A percentile compares a stretch with the other conserved stretches of the same genome.
These are phyloP conservation scores for Ocimum tenuiflorum DNA, from an alignment of 257 asterid species.

Conservation along the genomic window DNA sequence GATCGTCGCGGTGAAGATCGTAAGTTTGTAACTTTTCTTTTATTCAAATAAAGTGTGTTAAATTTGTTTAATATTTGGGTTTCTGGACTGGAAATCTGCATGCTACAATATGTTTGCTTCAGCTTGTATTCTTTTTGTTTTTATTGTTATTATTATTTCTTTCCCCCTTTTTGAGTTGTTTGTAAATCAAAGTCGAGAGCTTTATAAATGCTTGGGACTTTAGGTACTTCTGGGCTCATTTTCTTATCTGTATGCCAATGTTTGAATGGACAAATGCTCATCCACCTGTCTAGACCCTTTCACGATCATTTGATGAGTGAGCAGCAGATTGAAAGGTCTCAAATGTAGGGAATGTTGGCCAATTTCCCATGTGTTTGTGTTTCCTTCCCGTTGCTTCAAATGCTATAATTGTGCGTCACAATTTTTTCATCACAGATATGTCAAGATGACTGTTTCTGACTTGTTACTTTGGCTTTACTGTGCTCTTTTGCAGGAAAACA, in stretches of 20 bases:
- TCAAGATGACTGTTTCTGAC: constrained; percentile 1
- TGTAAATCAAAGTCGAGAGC: background rate
- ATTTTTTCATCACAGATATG: background rate
- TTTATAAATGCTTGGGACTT: background rate
- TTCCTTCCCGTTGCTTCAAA: background rate
- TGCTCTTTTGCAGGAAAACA: constrained; percentile 61
- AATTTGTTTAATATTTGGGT: no score
- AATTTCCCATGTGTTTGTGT: background rate
- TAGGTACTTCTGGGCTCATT: no score
- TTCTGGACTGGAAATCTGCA: constrained; percentile 21
- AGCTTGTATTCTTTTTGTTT: background rate
- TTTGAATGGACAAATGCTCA: background rate
- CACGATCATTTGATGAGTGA: background rate
- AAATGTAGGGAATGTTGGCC: background rate
- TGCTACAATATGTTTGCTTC: constrained; percentile 14
- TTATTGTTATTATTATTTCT: no score
- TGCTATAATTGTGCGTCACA: background rate
- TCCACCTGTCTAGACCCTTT: background rate
- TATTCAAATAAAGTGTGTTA: no score
- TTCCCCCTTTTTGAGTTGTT: background rate
- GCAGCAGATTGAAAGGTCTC: background rate
- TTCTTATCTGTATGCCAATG: no score
- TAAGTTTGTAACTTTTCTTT: no score
- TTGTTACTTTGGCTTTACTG: constrained; percentile 6
- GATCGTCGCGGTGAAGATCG: no score